Conservation (phyloP, 257 asterid genomes). For the Solanum pimpinellifolium region DNA sequence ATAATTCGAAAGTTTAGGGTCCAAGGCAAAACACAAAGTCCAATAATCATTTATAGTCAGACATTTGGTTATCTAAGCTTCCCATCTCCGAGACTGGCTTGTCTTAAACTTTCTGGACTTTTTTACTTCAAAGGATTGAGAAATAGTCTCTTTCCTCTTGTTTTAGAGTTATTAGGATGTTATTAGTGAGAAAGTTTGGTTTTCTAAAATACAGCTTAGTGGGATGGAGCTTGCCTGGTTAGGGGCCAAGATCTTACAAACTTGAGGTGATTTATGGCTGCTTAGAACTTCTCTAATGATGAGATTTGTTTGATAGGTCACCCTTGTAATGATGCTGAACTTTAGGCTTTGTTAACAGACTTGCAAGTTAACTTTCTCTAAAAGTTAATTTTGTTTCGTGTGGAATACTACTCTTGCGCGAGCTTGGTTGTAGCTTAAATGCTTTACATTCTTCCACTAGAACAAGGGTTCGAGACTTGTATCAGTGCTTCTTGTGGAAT, state of each 20-base stretch:
- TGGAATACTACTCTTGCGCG: not conserved
- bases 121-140: not conserved
- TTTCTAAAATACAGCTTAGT: not conserved
- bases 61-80: not conserved
- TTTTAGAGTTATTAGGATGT: not conserved
- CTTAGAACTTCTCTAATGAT: not conserved
- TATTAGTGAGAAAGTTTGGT: not conserved
- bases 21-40: not conserved
- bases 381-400: not conserved
- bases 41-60: not conserved
- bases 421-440: not conserved
- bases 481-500: not conserved
- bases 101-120: not conserved
- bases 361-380: not conserved
- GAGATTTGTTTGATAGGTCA: not conserved
- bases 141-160: not conserved
- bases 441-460: not conserved
- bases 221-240: not conserved
- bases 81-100: not conserved
- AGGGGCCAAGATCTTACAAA: not conserved
- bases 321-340: not conserved
- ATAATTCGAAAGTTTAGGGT: not conserved
- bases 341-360: not conserved
- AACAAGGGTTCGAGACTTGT: not conserved
- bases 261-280: not conserved